Base-by-base conservation (phyloP, 495 filamentous ascomycete species). In the Penicillium arizonense region DNA sequence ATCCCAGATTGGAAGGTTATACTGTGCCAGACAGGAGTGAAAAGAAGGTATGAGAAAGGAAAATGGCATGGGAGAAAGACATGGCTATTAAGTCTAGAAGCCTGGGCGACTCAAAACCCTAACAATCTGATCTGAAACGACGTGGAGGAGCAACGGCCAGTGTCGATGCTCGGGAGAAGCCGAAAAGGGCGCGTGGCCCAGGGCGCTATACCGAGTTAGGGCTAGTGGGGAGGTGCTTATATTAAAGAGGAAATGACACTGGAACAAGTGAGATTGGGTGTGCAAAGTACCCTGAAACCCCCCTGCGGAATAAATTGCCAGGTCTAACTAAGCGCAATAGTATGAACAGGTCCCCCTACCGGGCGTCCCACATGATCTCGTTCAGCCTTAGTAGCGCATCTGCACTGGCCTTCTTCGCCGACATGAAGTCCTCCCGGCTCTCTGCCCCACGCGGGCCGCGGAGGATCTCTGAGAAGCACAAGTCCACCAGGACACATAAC, bases 391-490 rank as follows among this genome's bases (percentile, higher is more conserved):
- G 63, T 58, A 91, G 62, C 60, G 84, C 83, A 68, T 91, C 88
- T n/a, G 83, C 84, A 75, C 90, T 79, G 54, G 81, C 81, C 64
- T 88, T 81, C 78, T 83, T 87, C 35, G 88, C 88, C 40, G 82
- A 77, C 57, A 88, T 79, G 13, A 82, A 84, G 20, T 88, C 82
- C 42, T 92, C 90, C 46, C 90, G 76, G 62, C 87, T 84, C 40
- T 85, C 81, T 55, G 83, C 84, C 9, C 82, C 79, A 9, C 68
- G 62, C 0, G 75, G 75, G 6, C 75, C 75, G 9, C 67, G 64
- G 52, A 91, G 67, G 55, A 84, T 81, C 67, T 96, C 92, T 43
- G 86, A 90, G 69, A 90, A 97, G 63, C 86, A 93, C 44, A 98
- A 71, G 67, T 96, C 88, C 24, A 97, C 70, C 33, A 97, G 74